phyloP scores from a whole-genome alignment of 306 rosid species.

The Corylus heterophylla region DNA sequence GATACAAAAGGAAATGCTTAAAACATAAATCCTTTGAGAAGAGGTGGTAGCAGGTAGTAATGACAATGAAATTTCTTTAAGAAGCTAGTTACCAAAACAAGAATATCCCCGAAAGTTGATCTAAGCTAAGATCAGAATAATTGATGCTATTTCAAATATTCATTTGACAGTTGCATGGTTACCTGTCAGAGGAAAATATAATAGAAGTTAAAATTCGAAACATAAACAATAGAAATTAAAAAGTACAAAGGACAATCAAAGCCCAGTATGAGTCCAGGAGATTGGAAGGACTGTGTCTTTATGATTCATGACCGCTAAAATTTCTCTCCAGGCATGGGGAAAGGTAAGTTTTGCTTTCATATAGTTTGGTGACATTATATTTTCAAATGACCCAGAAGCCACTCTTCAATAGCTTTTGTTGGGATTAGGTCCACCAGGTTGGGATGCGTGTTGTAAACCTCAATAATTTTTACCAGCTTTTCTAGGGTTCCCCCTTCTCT shows the following conservation, averaged over 20 bases:
- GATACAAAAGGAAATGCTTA: neutral
- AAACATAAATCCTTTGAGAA: neutral
- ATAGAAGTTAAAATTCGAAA: neutral
- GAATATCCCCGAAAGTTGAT: neutral
- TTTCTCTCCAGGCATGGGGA: neutral
- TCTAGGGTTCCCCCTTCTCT: neutral
- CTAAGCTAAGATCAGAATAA: neutral
- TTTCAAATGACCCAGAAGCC: neutral
- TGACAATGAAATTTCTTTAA: neutral
- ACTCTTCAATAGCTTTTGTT: slow-evolving; percentile 12
- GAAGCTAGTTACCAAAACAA: neutral
- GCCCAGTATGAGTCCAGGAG: neutral
- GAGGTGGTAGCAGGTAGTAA: neutral
- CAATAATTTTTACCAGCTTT: neutral
- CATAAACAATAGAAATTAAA: slow-evolving; percentile 2
- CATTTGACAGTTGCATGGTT: neutral
- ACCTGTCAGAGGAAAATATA: slow-evolving; percentile 3
- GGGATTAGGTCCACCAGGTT: slow-evolving; percentile 11
- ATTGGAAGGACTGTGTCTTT: neutral
- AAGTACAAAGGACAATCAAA: neutral
- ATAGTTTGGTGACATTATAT: slow-evolving; percentile 1
- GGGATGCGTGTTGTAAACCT: neutral
- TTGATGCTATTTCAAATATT: neutral
- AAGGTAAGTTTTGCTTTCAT: neutral
- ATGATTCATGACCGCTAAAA: neutral